These are phyloP conservation scores for Solanum microdontum DNA, from an alignment of 257 asterid genomes.

Conservation along the genomic window DNA sequence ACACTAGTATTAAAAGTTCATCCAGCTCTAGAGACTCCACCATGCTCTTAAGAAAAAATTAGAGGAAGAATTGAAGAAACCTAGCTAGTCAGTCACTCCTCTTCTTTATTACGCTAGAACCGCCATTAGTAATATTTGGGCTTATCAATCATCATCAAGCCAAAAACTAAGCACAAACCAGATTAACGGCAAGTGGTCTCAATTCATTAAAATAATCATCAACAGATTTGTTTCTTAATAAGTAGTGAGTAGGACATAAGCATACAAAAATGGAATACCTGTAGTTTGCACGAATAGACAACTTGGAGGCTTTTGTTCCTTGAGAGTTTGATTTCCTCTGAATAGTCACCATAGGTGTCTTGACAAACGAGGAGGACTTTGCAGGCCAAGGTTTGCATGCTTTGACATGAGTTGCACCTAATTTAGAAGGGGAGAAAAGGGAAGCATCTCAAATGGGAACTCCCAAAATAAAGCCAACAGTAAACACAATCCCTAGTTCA, in stretches of 20 bases:
- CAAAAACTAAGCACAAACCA: background rate
- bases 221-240: background rate
- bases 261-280: constrained; percentile 22
- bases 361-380: constrained; percentile 30
- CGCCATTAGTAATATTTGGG: background rate
- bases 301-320: constrained; percentile 10
- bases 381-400: constrained; percentile 13
- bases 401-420: constrained; percentile 41
- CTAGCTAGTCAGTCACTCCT: background rate
- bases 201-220: background rate
- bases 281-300: constrained; percentile 44
- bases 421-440: background rate
- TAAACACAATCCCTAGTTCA: background rate
- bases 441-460: background rate
- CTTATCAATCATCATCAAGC: background rate
- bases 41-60: background rate
- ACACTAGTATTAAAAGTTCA: background rate
- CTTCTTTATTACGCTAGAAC: background rate
- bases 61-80: background rate
- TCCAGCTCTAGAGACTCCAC: background rate
- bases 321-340: constrained; percentile 20
- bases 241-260: background rate
- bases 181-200: background rate
- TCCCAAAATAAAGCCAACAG: background rate
- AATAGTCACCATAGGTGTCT: constrained; percentile 19